A percentile compares a stretch with the other conserved stretches of the same genome.
Conservation (phyloP, 441 rosid genomes). For the Corymbia calophylla region DNA sequence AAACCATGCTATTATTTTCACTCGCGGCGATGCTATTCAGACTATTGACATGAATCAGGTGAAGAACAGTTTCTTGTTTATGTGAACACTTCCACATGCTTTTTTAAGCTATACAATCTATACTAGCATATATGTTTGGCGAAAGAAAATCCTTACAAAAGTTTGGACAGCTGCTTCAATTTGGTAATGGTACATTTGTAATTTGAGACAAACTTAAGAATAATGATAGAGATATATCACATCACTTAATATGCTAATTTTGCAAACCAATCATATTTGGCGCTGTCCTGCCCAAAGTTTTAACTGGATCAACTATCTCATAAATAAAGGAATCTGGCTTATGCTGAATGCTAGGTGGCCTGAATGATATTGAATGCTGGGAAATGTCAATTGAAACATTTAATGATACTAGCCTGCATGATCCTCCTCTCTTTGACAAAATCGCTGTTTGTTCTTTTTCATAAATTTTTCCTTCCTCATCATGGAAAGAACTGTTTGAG, state of each 20-base stretch:
- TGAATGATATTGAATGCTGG: background rate
- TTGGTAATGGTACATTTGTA: background rate
- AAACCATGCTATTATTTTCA: constrained; percentile 85
- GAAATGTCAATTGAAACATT: background rate
- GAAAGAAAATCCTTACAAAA: background rate
- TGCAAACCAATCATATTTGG: background rate
- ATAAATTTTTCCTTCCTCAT: background rate
- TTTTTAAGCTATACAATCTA: background rate
- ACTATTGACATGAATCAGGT: constrained; percentile 99
- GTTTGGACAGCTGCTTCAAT: background rate
- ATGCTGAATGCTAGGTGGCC: background rate
- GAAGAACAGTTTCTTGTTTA: background rate
- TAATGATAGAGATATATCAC: background rate
- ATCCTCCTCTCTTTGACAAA: background rate
- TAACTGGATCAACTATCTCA: background rate
- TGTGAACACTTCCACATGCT: background rate
- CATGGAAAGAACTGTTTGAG: background rate
- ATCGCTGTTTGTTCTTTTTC: background rate
- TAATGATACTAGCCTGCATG: background rate
- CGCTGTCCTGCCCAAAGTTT: background rate
- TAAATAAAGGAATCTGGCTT: background rate
- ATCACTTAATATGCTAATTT: background rate
- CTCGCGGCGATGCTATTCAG: constrained; percentile 97
- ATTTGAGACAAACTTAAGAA: background rate
- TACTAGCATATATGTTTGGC: background rate